Evolutionary conservation across 768 basidiomycete species (phyloP).

Genomic region (Amanita muscaria): DNA sequence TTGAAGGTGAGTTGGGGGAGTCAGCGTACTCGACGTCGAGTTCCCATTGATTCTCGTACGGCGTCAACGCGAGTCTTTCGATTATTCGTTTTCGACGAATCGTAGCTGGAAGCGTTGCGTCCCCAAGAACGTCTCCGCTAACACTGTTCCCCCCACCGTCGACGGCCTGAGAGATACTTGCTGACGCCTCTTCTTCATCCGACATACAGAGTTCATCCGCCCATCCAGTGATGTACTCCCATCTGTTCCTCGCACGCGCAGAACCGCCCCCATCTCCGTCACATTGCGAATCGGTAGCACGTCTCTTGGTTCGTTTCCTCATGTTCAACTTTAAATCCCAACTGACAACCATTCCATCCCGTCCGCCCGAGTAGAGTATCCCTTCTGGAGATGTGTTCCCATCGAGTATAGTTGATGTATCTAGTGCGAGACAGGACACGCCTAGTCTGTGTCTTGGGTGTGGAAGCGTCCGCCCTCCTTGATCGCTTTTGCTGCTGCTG

Average conservation of each 20-base stretch:
- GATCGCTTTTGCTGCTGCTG: neutral
- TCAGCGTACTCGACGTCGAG: too few relatives aligned
- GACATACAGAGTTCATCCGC: conserved; percentile 48
- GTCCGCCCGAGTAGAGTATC: conserved; percentile 82
- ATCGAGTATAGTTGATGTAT: conserved; percentile 70
- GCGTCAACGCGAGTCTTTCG: conserved; percentile 31
- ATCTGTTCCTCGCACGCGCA: conserved; percentile 31
- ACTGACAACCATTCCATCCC: conserved; percentile 81
- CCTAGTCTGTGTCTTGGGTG: conserved; percentile 85
- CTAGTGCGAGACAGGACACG: conserved; percentile 80
- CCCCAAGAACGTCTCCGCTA: conserved; percentile 65
- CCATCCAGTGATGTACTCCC: conserved; percentile 86
- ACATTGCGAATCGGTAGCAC: conserved; percentile 6
- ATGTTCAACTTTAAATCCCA: conserved; percentile 78
- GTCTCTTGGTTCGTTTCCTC: conserved; percentile 33
- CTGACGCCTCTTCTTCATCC: too few relatives aligned
- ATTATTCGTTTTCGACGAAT: conserved; percentile 28
- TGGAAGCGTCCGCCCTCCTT: too few relatives aligned
- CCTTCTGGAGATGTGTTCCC: conserved; percentile 66
- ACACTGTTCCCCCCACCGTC: too few relatives aligned
- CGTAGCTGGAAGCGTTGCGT: conserved; percentile 34
- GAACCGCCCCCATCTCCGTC: too few relatives aligned
- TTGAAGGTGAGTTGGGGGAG: too few relatives aligned
- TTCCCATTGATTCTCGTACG: conserved; percentile 76
- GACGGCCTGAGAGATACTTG: too few relatives aligned